Conservation (phyloP, 2,329 filamentous ascomycete genomes). For the Penicillium thymicola region DNA sequence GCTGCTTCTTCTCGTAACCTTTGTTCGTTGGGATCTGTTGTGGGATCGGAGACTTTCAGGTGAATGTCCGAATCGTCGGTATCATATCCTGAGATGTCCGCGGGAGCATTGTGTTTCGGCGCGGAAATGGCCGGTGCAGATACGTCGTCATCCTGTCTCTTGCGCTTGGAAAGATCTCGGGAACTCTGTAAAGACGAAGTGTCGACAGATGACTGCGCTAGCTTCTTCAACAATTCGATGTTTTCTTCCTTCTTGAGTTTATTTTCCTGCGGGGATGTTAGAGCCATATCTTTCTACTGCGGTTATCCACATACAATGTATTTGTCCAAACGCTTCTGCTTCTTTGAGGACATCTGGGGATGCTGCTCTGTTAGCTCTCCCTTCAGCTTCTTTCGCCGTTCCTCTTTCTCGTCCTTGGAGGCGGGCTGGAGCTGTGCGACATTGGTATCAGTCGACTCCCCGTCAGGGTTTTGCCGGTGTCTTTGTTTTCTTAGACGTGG, state of each 20-base stretch:
- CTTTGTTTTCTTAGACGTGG: slow-evolving; percentile 60
- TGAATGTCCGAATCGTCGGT: slow-evolving; percentile 34
- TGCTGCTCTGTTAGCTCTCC: slow-evolving; percentile 54
- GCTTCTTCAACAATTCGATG: slow-evolving; percentile 74
- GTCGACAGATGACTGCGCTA: slow-evolving; percentile 75
- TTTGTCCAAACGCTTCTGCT: slow-evolving; percentile 66
- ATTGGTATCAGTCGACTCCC: slow-evolving; percentile 47
- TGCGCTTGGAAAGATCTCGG: slow-evolving; percentile 67
- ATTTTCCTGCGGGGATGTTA: slow-evolving; percentile 58
- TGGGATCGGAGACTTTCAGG: slow-evolving; percentile 21
- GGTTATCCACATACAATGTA: slow-evolving; percentile 53
- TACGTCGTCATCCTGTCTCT: slow-evolving; percentile 58
- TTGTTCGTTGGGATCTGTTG: slow-evolving; percentile 29
- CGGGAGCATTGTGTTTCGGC: slow-evolving; percentile 22
- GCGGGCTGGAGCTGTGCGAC: slow-evolving; percentile 41
- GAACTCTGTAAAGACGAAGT: slow-evolving; percentile 77
- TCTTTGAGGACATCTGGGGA: slow-evolving; percentile 60
- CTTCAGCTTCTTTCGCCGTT: slow-evolving; percentile 50
- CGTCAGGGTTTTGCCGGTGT: slow-evolving; percentile 34
- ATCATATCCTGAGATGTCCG: slow-evolving; percentile 35
- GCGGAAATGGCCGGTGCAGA: slow-evolving; percentile 10
- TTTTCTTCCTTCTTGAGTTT: slow-evolving; percentile 96
- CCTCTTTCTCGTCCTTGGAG: slow-evolving; percentile 53
- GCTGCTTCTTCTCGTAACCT: slow-evolving; percentile 48
- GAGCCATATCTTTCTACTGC: neutral